A percentile compares a stretch with the other conserved stretches of the same genome.
These are phyloP conservation scores for Dioszegia aurantiaca DNA, from an alignment of 768 basidiomycete genomes.

Conservation along the genomic window DNA sequence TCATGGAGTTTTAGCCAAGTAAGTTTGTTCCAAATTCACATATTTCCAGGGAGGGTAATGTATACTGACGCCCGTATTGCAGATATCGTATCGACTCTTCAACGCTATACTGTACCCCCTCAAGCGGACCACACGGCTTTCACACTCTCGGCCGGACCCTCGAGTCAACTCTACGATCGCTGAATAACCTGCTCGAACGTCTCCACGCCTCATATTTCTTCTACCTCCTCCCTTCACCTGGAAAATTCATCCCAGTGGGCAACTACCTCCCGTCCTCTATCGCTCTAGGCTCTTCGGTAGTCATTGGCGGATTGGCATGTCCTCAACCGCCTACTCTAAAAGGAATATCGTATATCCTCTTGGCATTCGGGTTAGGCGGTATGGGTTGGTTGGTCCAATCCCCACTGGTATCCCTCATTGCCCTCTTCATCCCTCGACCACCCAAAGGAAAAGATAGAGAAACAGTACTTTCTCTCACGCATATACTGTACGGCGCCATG, in stretches of 20 bases:
- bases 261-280: constrained; percentile 84
- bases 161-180: constrained; percentile 82
- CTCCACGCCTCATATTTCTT: constrained; percentile 98
- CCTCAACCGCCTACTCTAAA: constrained; percentile 53
- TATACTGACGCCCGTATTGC: not conserved
- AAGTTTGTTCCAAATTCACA: constrained; percentile 37
- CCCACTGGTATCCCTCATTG: constrained; percentile 10
- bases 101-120: constrained; percentile 82
- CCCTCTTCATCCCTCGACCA: constrained; percentile 20
- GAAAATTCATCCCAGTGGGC: constrained; percentile 81
- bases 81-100: constrained; percentile 94
- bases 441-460: constrained; percentile 12
- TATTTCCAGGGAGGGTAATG: no score
- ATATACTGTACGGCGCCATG: constrained; percentile 79
- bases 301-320: constrained; percentile 69
- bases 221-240: constrained; percentile 70
- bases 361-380: constrained; percentile 18
- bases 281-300: constrained; percentile 76
- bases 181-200: constrained; percentile 91
- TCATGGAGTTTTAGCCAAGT: constrained; percentile 88
- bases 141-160: constrained; percentile 83
- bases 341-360: constrained; percentile 62
- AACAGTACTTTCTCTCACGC: constrained; percentile 59
- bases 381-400: constrained; percentile 53
- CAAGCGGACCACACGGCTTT: constrained; percentile 90